Evolutionary conservation across 257 asterid species (phyloP).

Genomic region (Pogostemon cablin): DNA sequence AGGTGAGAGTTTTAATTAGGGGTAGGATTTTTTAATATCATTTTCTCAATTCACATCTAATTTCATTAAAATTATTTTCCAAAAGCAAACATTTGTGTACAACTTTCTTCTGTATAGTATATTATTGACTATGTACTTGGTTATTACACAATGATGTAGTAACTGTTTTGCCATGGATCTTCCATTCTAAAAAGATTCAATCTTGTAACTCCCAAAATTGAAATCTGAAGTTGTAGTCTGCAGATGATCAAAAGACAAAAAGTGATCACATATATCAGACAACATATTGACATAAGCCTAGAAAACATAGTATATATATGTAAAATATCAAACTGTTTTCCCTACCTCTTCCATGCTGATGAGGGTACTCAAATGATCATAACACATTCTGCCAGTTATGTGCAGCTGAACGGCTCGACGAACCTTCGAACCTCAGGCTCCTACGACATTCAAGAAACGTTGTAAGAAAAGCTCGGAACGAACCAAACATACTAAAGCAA

Average conservation of each 20-base stretch:
- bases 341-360: neutral
- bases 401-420: constrained; percentile 29
- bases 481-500: no score
- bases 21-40: constrained; percentile 41
- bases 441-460: neutral
- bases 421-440: constrained; percentile 31
- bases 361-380: neutral
- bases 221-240: neutral
- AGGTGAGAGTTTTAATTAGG: constrained; percentile 45
- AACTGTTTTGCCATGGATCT: neutral
- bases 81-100: neutral
- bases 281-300: neutral
- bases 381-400: constrained; percentile 27
- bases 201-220: no score
- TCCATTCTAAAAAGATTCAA: neutral
- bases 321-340: neutral
- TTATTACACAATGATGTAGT: no score
- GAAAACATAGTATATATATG: neutral
- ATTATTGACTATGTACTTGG: neutral
- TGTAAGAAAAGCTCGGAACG: neutral
- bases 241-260: neutral
- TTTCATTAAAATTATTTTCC: neutral
- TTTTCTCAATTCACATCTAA: neutral
- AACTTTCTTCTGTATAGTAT: neutral
- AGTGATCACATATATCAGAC: neutral